These are phyloP conservation scores for Penicillium sclerotigenum DNA, from an alignment of 2,329 filamentous ascomycete genomes.

Conservation along the genomic window DNA sequence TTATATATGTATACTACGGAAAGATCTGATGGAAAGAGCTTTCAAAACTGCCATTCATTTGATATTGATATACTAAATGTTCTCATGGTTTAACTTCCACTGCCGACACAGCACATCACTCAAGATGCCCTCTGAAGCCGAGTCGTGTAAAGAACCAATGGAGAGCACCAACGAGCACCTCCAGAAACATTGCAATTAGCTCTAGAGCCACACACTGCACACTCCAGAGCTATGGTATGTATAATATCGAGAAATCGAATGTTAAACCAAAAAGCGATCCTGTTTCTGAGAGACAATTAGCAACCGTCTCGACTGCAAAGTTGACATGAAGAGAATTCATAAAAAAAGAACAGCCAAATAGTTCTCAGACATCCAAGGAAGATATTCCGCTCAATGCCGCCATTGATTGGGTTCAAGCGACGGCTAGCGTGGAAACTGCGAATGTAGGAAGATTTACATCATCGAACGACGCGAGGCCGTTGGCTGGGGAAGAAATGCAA, in stretches of 20 bases:
- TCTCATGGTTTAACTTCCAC: no score
- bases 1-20: no score
- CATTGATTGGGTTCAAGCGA: conserved; percentile 38
- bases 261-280: neutral
- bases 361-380: conserved; percentile 42
- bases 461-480: conserved; percentile 28
- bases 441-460: conserved; percentile 46
- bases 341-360: conserved; percentile 22
- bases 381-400: conserved; percentile 36
- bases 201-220: neutral
- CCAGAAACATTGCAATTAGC: neutral
- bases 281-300: conserved; percentile 23
- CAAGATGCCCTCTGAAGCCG: no score
- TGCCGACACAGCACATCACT: neutral
- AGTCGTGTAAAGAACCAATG: neutral
- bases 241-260: neutral
- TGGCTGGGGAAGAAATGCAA: conserved; percentile 18
- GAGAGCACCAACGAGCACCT: neutral
- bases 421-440: conserved; percentile 43
- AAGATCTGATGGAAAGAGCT: neutral
- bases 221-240: neutral
- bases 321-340: conserved; percentile 9
- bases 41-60: neutral
- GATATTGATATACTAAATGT: neutral
- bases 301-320: conserved; percentile 13